Conservation (phyloP, 2,329 filamentous ascomycete genomes). For the Catunica adiposa region DNA sequence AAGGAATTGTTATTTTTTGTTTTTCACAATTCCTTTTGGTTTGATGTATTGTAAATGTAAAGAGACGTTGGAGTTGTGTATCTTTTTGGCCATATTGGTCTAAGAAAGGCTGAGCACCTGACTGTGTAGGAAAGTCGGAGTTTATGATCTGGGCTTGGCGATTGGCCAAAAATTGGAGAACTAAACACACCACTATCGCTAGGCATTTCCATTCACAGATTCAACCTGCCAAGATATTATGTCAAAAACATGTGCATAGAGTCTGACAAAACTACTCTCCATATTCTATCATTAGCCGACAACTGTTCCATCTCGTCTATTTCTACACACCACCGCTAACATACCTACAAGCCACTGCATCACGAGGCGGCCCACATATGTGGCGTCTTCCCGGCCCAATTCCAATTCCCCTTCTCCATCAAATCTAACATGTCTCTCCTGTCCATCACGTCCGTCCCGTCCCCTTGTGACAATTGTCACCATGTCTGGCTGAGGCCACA, state of each 20-base stretch:
- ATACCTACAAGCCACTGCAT: not conserved
- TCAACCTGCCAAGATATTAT: too few relatives aligned
- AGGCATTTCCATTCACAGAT: too few relatives aligned
- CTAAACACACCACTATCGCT: too few relatives aligned
- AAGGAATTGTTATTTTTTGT: too few relatives aligned
- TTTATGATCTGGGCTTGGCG: too few relatives aligned
- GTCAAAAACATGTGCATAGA: not conserved
- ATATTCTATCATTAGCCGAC: not conserved
- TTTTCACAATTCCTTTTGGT: not conserved
- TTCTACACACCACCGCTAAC: not conserved
- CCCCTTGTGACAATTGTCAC: not conserved
- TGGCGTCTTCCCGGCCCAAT: not conserved
- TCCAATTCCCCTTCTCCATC: not conserved
- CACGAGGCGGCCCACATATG: not conserved
- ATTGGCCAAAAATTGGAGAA: too few relatives aligned
- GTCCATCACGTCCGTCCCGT: not conserved
- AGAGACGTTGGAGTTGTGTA: too few relatives aligned
- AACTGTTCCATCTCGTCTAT: not conserved
- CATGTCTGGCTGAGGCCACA: not conserved
- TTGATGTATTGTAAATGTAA: not conserved
- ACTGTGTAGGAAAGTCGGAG: too few relatives aligned
- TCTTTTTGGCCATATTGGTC: too few relatives aligned
- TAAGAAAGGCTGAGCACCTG: too few relatives aligned
- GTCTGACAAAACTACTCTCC: not conserved
- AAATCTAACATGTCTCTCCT: not conserved